These are phyloP conservation scores for Cladorrhinum sp. DNA, from an alignment of 2,329 filamentous ascomycete species.

Conservation along the genomic window DNA sequence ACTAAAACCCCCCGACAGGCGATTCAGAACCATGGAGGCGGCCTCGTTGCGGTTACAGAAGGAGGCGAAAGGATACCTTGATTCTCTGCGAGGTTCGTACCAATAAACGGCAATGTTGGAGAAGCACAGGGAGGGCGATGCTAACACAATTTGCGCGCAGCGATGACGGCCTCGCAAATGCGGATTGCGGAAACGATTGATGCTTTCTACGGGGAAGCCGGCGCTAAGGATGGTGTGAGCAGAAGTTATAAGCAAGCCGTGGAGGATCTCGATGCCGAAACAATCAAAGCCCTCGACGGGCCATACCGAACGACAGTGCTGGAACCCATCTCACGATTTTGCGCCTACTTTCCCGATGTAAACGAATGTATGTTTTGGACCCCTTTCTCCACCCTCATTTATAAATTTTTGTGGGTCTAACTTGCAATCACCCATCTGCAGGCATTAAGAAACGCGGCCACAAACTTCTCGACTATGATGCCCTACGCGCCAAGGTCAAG, in stretches of 20 bases:
- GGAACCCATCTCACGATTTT: slow-evolving; percentile 93
- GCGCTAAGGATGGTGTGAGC: slow-evolving; percentile 90
- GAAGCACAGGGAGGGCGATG: neutral
- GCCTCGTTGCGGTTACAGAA: slow-evolving; percentile 91
- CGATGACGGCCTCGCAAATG: slow-evolving; percentile 99
- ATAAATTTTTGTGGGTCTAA: neutral
- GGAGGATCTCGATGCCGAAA: slow-evolving; percentile 95
- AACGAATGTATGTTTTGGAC: slow-evolving; percentile 71
- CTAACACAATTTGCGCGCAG: slow-evolving; percentile 43
- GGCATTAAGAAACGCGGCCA: slow-evolving; percentile 97
- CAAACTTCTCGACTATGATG: slow-evolving; percentile 97
- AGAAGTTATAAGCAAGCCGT: slow-evolving; percentile 98
- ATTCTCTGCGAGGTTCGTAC: slow-evolving; percentile 76
- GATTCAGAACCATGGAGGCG: slow-evolving; percentile 96
- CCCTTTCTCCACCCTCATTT: neutral
- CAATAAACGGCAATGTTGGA: neutral
- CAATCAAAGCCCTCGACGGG: slow-evolving; percentile 95
- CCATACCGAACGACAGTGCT: slow-evolving; percentile 92
- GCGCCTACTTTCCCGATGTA: slow-evolving; percentile 97
- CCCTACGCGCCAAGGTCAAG: slow-evolving; percentile 93
- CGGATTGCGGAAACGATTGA: slow-evolving; percentile 99
- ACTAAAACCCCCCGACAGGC: slow-evolving; percentile 49
- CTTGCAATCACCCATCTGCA: slow-evolving; percentile 31
- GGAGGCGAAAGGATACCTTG: slow-evolving; percentile 96
- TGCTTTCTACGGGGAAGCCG: slow-evolving; percentile 96